Conservation (phyloP, 192 early-diverging fungal genomes). For the Backusella circina region DNA sequence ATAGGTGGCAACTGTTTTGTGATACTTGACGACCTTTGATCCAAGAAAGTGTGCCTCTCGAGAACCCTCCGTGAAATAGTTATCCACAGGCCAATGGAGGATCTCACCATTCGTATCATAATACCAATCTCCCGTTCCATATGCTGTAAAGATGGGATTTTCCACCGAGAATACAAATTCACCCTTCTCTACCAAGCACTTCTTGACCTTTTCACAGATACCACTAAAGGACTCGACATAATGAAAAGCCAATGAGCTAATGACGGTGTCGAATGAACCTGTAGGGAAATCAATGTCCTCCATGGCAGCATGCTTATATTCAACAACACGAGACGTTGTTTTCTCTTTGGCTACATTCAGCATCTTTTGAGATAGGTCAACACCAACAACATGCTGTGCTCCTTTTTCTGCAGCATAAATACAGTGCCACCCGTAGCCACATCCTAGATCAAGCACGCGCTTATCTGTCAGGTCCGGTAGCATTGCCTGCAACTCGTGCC, state of each 20-base stretch:
- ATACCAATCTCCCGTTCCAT: slow-evolving; percentile 7
- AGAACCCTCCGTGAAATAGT: neutral
- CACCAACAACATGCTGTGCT: neutral
- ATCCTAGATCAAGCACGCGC: slow-evolving; percentile 12
- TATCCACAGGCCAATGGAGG: slow-evolving; percentile 12
- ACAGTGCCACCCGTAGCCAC: slow-evolving; percentile 17
- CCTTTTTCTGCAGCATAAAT: slow-evolving; percentile 15
- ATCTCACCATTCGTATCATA: neutral
- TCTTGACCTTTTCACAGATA: neutral
- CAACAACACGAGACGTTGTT: neutral
- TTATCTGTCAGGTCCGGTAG: slow-evolving; percentile 2
- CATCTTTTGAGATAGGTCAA: slow-evolving; percentile 20
- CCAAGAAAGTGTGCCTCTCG: slow-evolving; percentile 1
- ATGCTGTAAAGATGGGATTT: slow-evolving; percentile 15
- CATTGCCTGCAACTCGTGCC: slow-evolving; percentile 6
- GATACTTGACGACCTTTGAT: slow-evolving; percentile 10
- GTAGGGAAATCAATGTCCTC: neutral
- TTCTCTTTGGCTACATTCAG: slow-evolving; percentile 4
- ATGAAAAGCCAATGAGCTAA: slow-evolving; percentile 13
- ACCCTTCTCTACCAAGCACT: neutral
- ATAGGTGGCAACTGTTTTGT: slow-evolving; percentile 15
- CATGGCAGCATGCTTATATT: neutral
- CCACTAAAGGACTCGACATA: slow-evolving; percentile 10
- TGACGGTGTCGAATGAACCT: slow-evolving; percentile 6
- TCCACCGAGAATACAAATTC: slow-evolving; percentile 16